Conservation (phyloP, 2,329 filamentous ascomycete genomes). For the Epicoccum sorghinum region DNA sequence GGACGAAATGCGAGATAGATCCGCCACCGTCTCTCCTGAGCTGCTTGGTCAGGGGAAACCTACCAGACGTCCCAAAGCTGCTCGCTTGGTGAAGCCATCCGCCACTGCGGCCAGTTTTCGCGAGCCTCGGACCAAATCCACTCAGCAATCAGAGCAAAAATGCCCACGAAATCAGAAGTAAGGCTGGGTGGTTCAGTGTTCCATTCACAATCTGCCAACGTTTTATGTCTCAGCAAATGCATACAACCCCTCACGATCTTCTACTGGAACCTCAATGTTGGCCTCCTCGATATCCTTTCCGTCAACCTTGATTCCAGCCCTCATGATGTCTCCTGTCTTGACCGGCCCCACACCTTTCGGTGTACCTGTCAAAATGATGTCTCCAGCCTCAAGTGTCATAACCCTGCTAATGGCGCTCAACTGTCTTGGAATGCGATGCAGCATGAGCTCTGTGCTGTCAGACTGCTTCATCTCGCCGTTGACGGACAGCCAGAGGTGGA, state of each 20-base stretch:
- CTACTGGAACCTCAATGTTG: slow-evolving; percentile 80
- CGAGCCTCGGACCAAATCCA: background rate
- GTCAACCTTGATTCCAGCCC: slow-evolving; percentile 76
- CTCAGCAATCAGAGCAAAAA: background rate
- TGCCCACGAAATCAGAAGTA: slow-evolving; percentile 1
- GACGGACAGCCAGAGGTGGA: slow-evolving; percentile 84
- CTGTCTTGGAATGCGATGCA: slow-evolving; percentile 87
- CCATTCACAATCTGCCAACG: background rate
- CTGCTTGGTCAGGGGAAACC: background rate
- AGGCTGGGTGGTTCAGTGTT: background rate
- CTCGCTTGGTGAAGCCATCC: slow-evolving; percentile 1
- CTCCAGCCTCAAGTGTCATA: slow-evolving; percentile 90
- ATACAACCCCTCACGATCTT: slow-evolving; percentile 79
- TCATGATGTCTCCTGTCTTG: slow-evolving; percentile 84
- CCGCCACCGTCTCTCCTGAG: slow-evolving; percentile 3
- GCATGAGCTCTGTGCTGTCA: slow-evolving; percentile 92
- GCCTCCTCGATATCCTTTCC: slow-evolving; percentile 87
- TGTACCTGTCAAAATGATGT: slow-evolving; percentile 94
- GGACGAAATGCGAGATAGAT: slow-evolving; percentile 1
- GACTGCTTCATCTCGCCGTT: slow-evolving; percentile 79
- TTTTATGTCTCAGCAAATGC: slow-evolving; percentile 64
- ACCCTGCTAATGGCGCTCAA: slow-evolving; percentile 91
- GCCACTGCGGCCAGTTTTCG: slow-evolving; percentile 10
- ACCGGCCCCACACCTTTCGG: slow-evolving; percentile 94
- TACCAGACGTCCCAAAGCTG: background rate